Conservation (phyloP, 2,329 filamentous ascomycete species). For the Penicillium sclerotiorum region DNA sequence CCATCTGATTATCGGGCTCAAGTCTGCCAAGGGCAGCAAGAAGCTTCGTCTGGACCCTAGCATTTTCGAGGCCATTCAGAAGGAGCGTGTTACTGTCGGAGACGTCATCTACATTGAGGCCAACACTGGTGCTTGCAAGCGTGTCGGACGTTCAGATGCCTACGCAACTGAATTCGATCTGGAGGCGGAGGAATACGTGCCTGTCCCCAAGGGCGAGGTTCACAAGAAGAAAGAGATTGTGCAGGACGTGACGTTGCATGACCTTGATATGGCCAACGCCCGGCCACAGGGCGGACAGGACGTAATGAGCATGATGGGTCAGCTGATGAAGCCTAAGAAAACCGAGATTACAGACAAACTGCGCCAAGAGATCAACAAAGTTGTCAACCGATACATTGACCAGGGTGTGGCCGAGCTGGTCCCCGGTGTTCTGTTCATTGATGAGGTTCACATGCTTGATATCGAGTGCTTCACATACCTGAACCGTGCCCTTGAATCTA, state of each 20-base stretch:
- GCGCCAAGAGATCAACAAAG: conserved; percentile 95
- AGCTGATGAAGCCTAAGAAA: conserved; percentile 99
- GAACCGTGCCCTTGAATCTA: conserved; percentile 94
- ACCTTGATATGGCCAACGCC: conserved; percentile 93
- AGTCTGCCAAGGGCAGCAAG: conserved; percentile 96
- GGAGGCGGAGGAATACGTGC: conserved; percentile 98
- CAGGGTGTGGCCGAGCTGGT: conserved; percentile 97
- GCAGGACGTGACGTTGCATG: conserved; percentile 95
- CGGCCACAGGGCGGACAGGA: conserved; percentile 96
- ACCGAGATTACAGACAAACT: conserved; percentile 99
- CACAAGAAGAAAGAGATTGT: conserved; percentile 99
- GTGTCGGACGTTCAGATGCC: conserved; percentile 91
- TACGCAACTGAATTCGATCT: conserved; percentile 98
- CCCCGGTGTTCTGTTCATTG: conserved; percentile 97
- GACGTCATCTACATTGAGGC: conserved; percentile 99
- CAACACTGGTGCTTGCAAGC: conserved; percentile 97
- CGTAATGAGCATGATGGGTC: conserved; percentile 99
- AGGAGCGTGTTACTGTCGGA: conserved; percentile 92
- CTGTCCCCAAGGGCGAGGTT: conserved; percentile 96
- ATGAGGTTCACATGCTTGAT: conserved; percentile 99
- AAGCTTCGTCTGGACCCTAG: conserved; percentile 95
- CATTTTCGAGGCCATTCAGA: conserved; percentile 99
- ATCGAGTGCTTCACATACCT: conserved; percentile 99
- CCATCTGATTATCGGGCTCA: conserved; percentile 89
- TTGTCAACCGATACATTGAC: conserved; percentile 98